Percentiles rank a stretch among this genome's conserved stretches.
These are phyloP conservation scores for Cyberlindnera mrakii DNA, from an alignment of 805 yeast species.

Conservation along the genomic window DNA sequence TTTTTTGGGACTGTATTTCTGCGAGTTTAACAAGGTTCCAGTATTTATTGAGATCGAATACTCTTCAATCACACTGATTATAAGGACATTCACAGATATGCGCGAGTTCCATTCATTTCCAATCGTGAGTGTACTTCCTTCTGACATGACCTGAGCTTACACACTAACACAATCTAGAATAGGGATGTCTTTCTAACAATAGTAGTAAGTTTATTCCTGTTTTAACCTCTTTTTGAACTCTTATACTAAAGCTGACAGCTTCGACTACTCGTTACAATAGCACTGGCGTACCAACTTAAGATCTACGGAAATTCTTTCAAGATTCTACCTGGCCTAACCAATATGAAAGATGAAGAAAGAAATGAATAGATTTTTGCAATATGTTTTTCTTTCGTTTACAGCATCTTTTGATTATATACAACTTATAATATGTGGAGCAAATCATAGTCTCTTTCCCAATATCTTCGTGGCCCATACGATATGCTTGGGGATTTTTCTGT, in stretches of 20 bases:
- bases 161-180: not conserved
- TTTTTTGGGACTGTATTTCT: slow-evolving; percentile 6
- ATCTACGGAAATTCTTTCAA: not conserved
- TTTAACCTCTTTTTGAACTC: not conserved
- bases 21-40: not conserved
- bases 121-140: not conserved
- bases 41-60: not conserved
- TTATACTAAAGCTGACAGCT: not conserved
- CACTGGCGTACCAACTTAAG: not conserved
- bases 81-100: not conserved
- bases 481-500: slow-evolving; percentile 54
- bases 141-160: not conserved
- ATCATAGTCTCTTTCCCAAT: slow-evolving; percentile 47
- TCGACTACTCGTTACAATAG: not conserved
- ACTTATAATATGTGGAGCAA: not conserved
- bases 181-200: not conserved
- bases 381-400: too few relatives aligned
- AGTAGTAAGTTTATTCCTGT: not conserved
- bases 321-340: not conserved
- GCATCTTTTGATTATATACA: not conserved
- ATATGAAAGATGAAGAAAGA: not conserved
- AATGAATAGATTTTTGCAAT: not conserved
- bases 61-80: not conserved
- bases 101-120: not conserved
- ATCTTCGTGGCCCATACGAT: slow-evolving; percentile 64